Evolutionary conservation across 192 early-diverging fungal genomes (phyloP).

Genomic region (Dissophora globulifera): DNA sequence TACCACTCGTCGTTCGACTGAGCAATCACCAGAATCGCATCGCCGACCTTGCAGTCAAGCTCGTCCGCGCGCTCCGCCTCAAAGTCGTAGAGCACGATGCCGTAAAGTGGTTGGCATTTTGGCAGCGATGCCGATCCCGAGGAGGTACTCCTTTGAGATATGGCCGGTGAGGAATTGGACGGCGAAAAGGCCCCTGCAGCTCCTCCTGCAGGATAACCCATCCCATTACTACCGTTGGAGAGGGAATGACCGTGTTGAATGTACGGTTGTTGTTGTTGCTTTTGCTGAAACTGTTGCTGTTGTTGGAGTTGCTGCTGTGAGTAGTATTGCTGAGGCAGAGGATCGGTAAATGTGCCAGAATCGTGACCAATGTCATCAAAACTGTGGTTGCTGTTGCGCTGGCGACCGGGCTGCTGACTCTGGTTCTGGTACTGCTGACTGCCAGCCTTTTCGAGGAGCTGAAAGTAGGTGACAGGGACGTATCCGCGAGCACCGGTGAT

Average conservation of each 20-base stretch:
- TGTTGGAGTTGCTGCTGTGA: constrained; percentile 13
- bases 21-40: constrained; percentile 80
- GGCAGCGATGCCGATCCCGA: constrained; percentile 11
- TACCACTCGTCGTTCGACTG: constrained; percentile 84
- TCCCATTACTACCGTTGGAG: constrained; percentile 16
- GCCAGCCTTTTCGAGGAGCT: constrained; percentile 67
- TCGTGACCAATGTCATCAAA: constrained; percentile 45
- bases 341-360: constrained; percentile 41
- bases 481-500: constrained; percentile 73
- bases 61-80: constrained; percentile 77
- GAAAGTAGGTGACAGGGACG: constrained; percentile 77
- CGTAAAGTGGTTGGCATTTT: constrained; percentile 67
- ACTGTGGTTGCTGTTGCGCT: constrained; percentile 47
- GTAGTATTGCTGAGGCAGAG: constrained; percentile 12
- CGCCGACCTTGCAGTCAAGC: constrained; percentile 73
- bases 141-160: constrained; percentile 13
- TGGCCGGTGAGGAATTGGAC: constrained; percentile 4
- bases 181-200: neutral
- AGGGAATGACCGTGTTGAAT: constrained; percentile 18
- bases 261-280: neutral
- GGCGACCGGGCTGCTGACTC: neutral
- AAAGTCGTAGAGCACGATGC: constrained; percentile 80
- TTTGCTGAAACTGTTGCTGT: neutral
- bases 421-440: neutral
- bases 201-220: neutral